These are phyloP conservation scores for Camelina neglecta DNA, from an alignment of 345 rosid species.

Conservation along the genomic window DNA sequence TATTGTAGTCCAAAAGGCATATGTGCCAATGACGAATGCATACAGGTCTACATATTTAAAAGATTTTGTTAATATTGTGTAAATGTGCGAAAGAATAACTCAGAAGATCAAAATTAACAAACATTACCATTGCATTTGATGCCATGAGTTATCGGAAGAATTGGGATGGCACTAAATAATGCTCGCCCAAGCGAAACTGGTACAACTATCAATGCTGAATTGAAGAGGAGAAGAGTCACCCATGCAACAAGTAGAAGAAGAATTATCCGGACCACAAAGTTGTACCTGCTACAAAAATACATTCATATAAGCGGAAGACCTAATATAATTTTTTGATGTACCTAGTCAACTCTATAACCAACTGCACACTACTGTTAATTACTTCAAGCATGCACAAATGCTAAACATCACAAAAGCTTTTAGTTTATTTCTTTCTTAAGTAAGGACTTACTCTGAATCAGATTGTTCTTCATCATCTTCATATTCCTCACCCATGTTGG, in stretches of 20 bases:
- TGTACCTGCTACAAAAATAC: slow-evolving; percentile 63
- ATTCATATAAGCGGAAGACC: slow-evolving; percentile 27
- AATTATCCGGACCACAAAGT: slow-evolving; percentile 81
- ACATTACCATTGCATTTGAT: slow-evolving; percentile 91
- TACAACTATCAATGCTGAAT: slow-evolving; percentile 84
- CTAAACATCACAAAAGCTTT: background rate
- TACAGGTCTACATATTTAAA: slow-evolving; percentile 68
- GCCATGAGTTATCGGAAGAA: slow-evolving; percentile 96
- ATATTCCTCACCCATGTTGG: slow-evolving; percentile 59
- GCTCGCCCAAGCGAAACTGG: slow-evolving; percentile 97
- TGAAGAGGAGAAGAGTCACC: slow-evolving; percentile 94
- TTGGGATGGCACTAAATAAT: slow-evolving; percentile 90
- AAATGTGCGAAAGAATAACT: background rate
- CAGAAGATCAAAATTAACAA: slow-evolving; percentile 3
- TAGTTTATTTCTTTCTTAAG: slow-evolving; percentile 13
- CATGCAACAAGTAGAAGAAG: slow-evolving; percentile 90
- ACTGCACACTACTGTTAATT: background rate
- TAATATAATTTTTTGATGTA: background rate
- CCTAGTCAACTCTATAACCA: slow-evolving; percentile 23
- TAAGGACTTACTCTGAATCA: slow-evolving; percentile 81
- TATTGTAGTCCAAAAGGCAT: slow-evolving; percentile 85
- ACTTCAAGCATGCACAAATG: slow-evolving; percentile 3
- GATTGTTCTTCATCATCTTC: slow-evolving; percentile 76
- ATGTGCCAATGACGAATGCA: slow-evolving; percentile 95
- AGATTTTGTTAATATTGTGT: slow-evolving; percentile 12